Base-by-base conservation (phyloP, 169 alveolate species). In the Cryptosporidium parvum region DNA sequence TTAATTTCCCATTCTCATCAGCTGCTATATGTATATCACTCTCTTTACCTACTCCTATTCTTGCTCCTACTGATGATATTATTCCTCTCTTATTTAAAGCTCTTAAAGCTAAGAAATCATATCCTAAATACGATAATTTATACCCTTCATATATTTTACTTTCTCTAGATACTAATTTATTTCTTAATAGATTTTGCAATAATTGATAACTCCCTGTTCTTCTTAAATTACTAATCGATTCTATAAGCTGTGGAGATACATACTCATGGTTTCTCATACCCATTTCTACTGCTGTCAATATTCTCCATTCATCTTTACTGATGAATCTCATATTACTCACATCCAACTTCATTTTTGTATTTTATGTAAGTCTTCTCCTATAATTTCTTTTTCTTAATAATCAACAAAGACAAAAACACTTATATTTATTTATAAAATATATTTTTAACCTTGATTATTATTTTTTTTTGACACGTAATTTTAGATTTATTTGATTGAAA, bases 11-110 rank as follows among this genome's bases (percentile, higher is more conserved):
- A 59, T 96, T 97, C 33, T 94, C 91, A 85, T 95, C 97, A 51
- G 93, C 94, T 72, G 99, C 97, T 26, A 97, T 92, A 91, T 98
- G 99, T 29, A 99, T 98, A 85, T 99, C 99, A 62, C 99, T 95
- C 94, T 99, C 99, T 92, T 99, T 99, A 44, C 99, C 99, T 29
- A 98, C 99, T 62, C 99, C 99, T 45, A 97, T 94, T 84, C 98
- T 95, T 56, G 95, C 92, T 10, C 99, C 98, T 0, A 98, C 97
- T 51, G 96, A 95, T 18, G 92, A 94, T 73, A 98, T 93, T 35
- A 93, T 93, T 59, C 99, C 99, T 85, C 99, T 94, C 86, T 97
- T 96, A 91, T 94, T 92, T 62, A 97, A 93, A 5, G 99, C 97
- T 73, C 98, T 93, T 84, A 99, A 93, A 23, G 99, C 99, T 61